Evolutionary conservation across 768 basidiomycete species (phyloP), one percentile per base, ranked within the genome.

Genomic region (Amanita polypyramis): DNA sequence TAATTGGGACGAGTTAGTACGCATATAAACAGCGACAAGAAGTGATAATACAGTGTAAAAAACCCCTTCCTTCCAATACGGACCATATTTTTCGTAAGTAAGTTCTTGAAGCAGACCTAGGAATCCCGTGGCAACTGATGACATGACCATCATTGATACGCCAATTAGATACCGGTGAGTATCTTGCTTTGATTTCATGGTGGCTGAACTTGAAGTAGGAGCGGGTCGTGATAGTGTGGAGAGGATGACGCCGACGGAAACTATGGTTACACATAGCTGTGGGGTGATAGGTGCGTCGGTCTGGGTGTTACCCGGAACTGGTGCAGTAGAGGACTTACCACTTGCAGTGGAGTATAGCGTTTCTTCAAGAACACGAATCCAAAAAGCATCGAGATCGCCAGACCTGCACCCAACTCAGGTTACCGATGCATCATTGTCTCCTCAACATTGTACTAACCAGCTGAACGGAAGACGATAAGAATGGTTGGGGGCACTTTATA

Each of bases 401-500:
- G 68, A 21, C 85, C 85, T 89, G 47, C 27, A 11, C 3, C 15
- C 20, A 19, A 48, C 33, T 7, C 17, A 33, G 35, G 15, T 39
- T 45, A 35, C n/a, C 51, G 35, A 34, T 38, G 30, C 30, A 21
- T 21, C 14, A n/a, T 5, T 21, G 4, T 27, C 27, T 3, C 3
- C 7, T 6, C n/a, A n/a, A 20, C 14, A 45, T 41, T 14, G 23
- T 33, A 51, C 61, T 58, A 35, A 82, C 88, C 87, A 34, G 85
- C 87, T 43, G 86, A 89, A 32, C 90, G 78, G 61, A 91, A 88
- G 21, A 93, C 80, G 54, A 93, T 91, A 54, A 88, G 77, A 2
- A 93, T 65, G 1, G 85, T 79, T 39, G 90, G 66, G 3, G 87
- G 88, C 0, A 91, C 82, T 41, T 80, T 68, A 60, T 77, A 86